phyloP scores from a whole-genome alignment of 345 rosid species.

The Laguncularia racemosa region DNA sequence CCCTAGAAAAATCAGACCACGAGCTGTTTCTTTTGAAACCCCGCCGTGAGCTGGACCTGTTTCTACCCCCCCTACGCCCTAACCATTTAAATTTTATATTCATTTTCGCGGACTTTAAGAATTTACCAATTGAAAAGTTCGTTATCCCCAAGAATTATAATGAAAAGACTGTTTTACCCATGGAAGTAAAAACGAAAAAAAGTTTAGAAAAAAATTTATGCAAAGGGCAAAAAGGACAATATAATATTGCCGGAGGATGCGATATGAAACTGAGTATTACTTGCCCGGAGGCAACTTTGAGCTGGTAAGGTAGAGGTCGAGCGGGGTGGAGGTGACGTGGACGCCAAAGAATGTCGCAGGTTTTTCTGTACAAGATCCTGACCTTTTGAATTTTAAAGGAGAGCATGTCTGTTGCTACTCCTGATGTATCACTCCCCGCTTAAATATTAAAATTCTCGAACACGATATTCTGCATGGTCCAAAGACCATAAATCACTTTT shows the following conservation, averaged over 20 bases:
- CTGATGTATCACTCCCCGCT: conserved; percentile 78
- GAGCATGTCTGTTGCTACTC: conserved; percentile 93
- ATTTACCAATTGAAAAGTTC: too few species aligned
- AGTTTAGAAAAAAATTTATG: too few species aligned
- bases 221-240: neutral
- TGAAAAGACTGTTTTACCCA: neutral
- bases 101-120: too few species aligned
- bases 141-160: too few species aligned
- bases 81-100: too few species aligned
- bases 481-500: neutral
- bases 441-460: conserved; percentile 76
- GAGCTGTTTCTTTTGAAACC: too few species aligned
- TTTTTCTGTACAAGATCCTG: conserved; percentile 64
- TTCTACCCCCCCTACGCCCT: too few species aligned
- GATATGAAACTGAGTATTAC: too few species aligned
- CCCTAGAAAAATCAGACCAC: too few species aligned
- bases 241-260: neutral
- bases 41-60: too few species aligned
- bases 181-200: neutral
- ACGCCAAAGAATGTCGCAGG: conserved; percentile 83
- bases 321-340: conserved; percentile 80
- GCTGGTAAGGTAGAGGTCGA: conserved; percentile 71
- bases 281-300: conserved; percentile 76
- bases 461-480: conserved; percentile 50
- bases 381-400: conserved; percentile 89